Base-by-base conservation (phyloP, 225 moss, liverwort and hornwort genomes). In the Sphagnum contortum region DNA sequence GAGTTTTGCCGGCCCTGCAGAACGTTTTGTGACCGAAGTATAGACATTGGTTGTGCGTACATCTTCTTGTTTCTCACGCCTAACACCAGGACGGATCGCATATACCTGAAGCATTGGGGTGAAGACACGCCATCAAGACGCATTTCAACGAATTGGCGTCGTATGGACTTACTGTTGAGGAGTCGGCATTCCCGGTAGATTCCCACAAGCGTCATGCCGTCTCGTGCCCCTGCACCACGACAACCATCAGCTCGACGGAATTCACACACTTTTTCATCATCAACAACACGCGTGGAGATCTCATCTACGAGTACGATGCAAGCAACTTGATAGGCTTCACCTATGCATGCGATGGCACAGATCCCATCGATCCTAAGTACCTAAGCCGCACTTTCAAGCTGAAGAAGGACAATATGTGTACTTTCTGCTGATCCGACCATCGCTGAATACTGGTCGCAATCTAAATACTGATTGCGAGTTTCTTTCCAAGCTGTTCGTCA, bases 21-120 rank as follows among this genome's bases (percentile, higher is more conserved):
- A 29, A 29, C 29, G 29, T 29, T 29, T 29, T 29, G 29, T 29
- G 29, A 29, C 0, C 29, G 29, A 29, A 29, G 0, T 29, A 29
- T 29, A 29, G 29, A 29, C 29, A n/a, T n/a, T 59, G 59, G 6
- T 5, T 59, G n/a, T 29, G 59, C 13, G n/a, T 59, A 59, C 59
- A 59, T 59, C n/a, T 59, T 59, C 59, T 5, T 59, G 44, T 59
- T 6, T 12, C 13, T 59, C 11, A 59, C 59, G 13, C 59, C 59
- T 5, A 59, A 59, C 13, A 59, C 59, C 59, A 59, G 59, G 59
- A 59, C 59, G 13, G 59, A 59, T 14, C 59, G 59, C 8, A 29
- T 59, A 29, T 59, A 59, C 13, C 59, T 59, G 13, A 6, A 59
- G 44, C 6, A 14, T 10, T 29, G 59, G 5, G 5, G 44, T 29